Conservation (phyloP, 306 rosid genomes). For the Cicer chorassanicum region DNA sequence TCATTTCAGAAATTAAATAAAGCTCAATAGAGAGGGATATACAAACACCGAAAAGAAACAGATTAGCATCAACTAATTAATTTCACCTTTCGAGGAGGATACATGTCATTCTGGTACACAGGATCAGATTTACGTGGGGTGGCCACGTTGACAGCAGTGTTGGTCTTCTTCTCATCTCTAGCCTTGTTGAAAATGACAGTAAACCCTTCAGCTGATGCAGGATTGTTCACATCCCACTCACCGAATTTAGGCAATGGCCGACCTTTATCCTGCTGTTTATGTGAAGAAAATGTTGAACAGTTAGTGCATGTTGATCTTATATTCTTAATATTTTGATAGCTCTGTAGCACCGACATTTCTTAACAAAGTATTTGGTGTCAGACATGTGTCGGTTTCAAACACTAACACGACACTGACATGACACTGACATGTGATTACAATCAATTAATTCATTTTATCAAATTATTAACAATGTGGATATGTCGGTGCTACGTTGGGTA, state of each 20-base stretch:
- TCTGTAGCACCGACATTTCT: no score
- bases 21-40: slow-evolving; percentile 1
- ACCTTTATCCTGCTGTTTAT: slow-evolving; percentile 63
- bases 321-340: no score
- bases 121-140: slow-evolving; percentile 53
- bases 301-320: neutral
- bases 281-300: neutral
- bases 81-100: slow-evolving; percentile 59
- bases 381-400: no score
- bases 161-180: slow-evolving; percentile 84
- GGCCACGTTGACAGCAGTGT: slow-evolving; percentile 27
- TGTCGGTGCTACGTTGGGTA: no score
- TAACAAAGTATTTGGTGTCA: no score
- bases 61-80: neutral
- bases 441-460: no score
- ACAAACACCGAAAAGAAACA: neutral
- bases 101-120: slow-evolving; percentile 34
- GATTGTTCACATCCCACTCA: slow-evolving; percentile 90
- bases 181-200: slow-evolving; percentile 88
- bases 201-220: slow-evolving; percentile 88
- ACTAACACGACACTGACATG: no score
- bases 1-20: slow-evolving; percentile 34
- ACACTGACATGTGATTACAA: no score
- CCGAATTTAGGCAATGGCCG: slow-evolving; percentile 84
- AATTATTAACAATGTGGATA: no score